A percentile compares a stretch with the other conserved stretches of the same genome.
These are phyloP conservation scores for Trametes coccinea DNA, from an alignment of 768 basidiomycete genomes.

Conservation along the genomic window DNA sequence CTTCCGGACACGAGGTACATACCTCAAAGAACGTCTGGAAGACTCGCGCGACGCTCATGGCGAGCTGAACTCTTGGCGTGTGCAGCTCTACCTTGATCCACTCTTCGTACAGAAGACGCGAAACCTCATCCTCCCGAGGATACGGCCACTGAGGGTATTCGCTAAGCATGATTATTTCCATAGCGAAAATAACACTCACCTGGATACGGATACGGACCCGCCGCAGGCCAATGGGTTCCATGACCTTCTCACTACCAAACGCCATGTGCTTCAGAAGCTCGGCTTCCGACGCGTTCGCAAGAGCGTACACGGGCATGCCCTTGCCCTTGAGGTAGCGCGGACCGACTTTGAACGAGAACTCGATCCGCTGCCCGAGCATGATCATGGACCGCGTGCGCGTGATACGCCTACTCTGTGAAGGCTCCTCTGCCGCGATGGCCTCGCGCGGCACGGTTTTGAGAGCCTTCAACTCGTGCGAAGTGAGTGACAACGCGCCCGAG, in stretches of 20 bases:
- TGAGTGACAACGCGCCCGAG: slow-evolving; percentile 4
- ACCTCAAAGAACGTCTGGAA: slow-evolving; percentile 17
- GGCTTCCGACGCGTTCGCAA: slow-evolving; percentile 5
- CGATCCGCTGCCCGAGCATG: slow-evolving; percentile 7
- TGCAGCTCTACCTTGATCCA: slow-evolving; percentile 3
- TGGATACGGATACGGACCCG: slow-evolving; percentile 3
- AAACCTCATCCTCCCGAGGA: background rate
- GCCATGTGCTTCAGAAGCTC: slow-evolving; percentile 10
- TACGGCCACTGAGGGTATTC: slow-evolving; percentile 10
- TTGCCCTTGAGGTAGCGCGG: background rate
- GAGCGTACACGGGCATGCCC: slow-evolving; percentile 16
- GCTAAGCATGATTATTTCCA: too few species aligned
- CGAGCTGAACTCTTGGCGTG: slow-evolving; percentile 4
- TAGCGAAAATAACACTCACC: background rate
- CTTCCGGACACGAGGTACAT: background rate
- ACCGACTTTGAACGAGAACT: slow-evolving; percentile 7
- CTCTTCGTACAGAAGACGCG: slow-evolving; percentile 4
- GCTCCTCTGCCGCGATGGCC: background rate
- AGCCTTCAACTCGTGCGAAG: slow-evolving; percentile 1
- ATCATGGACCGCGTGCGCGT: slow-evolving; percentile 10
- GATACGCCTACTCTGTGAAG: background rate
- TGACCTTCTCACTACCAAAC: background rate
- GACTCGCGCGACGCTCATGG: slow-evolving; percentile 9
- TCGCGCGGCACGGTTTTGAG: slow-evolving; percentile 15
- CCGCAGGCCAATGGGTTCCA: slow-evolving; percentile 6